Evolutionary conservation across 2,329 filamentous ascomycete genomes (phyloP), one percentile per base, ranked within the genome.

Genomic region (Dothistroma pini): DNA sequence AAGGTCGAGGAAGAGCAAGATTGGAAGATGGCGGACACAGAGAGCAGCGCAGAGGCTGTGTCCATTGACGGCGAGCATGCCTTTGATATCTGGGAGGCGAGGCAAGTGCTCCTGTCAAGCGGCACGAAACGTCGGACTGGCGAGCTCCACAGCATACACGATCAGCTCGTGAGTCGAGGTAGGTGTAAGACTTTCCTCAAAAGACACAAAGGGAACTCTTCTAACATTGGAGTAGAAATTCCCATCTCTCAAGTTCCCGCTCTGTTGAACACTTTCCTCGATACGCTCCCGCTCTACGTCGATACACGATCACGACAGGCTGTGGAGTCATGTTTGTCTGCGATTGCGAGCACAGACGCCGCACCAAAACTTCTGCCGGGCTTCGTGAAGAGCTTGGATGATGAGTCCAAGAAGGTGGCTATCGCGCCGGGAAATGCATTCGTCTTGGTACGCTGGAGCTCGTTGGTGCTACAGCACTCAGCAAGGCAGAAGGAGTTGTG

Each of bases 361-460:
- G 77, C 82, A 32, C 82, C 86, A 44, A 76, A 78, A 9, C 75
- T 84, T 29, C 77, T 95, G 54, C 79, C 84, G 44, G 80, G 83
- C 1, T 84, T 97, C 60, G 82, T 91, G 50, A 80, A 83, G 49
- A 84, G 84, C 54, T 75, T 97, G 61, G 85, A 87, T 63, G 78
- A 81, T 34, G 93, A 99, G 76, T 85, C 88, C 14, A 82, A 84
- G 64, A 97, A 96, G 75, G 79, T 83, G 19, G 87, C 86, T 64
- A 87, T 97, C 69, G 91, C 93, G 34, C 79, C 89, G 16, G 85
- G 84, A 49, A 96, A 87, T 75, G 90, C 92, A 5, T 96, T 97
- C 73, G 91, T 96, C 54, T 80, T 99, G 68, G 83, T 95, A 14
- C 91, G 96, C 75, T 99, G 93, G 93, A 91, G 87, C 75, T 89